These are phyloP conservation scores for Echites panduratus DNA, from an alignment of 257 asterid genomes.

Conservation along the genomic window DNA sequence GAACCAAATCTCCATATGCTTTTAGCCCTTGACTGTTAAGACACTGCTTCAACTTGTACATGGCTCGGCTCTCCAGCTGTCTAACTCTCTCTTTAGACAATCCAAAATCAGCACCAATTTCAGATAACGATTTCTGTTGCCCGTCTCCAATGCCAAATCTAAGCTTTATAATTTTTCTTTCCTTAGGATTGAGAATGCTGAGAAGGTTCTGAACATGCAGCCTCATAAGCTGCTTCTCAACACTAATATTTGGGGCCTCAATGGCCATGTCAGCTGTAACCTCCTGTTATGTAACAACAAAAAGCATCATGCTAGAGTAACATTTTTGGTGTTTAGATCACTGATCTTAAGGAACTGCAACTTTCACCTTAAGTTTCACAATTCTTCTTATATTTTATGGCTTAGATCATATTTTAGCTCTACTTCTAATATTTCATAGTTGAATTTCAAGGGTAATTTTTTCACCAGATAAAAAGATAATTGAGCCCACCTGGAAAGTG, in stretches of 20 bases:
- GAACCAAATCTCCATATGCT: slow-evolving; percentile 54
- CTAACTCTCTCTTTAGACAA: slow-evolving; percentile 84
- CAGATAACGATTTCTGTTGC: slow-evolving; percentile 58
- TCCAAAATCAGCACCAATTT: slow-evolving; percentile 64
- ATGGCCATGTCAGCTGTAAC: slow-evolving; percentile 64
- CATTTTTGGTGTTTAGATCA: neutral
- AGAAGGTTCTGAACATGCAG: slow-evolving; percentile 60
- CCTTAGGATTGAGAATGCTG: slow-evolving; percentile 62
- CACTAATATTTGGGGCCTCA: slow-evolving; percentile 58
- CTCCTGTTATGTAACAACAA: slow-evolving; percentile 49
- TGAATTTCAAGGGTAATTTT: slow-evolving; percentile 9
- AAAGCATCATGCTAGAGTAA: neutral
- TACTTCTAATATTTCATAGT: neutral
- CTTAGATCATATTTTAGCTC: too few relatives aligned
- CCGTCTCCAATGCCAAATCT: slow-evolving; percentile 72
- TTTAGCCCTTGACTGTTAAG: slow-evolving; percentile 58
- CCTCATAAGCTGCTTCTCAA: slow-evolving; percentile 70
- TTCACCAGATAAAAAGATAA: neutral
- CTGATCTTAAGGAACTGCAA: neutral
- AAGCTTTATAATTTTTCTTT: slow-evolving; percentile 56
- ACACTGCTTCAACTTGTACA: slow-evolving; percentile 71
- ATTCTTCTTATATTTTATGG: neutral
- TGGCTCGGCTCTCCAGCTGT: slow-evolving; percentile 79
- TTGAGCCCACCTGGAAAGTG: slow-evolving; percentile 42
- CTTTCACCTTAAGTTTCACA: neutral